Conservation (phyloP, 441 rosid species). For the Biscutella laevigata region DNA sequence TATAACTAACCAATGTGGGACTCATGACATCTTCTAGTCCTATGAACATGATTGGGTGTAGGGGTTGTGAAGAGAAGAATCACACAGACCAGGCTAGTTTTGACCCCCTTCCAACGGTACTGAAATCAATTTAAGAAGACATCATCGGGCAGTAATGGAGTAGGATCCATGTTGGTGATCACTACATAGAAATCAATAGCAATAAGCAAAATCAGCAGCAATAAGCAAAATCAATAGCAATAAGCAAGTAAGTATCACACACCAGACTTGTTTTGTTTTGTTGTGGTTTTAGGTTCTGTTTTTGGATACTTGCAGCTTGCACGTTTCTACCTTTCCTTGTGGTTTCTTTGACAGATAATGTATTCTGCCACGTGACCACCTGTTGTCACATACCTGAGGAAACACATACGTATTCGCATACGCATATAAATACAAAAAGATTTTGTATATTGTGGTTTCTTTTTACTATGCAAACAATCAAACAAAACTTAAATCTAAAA, state of each 20-base stretch:
- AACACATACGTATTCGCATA: conserved; percentile 5
- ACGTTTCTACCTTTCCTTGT: no score
- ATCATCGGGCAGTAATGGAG: neutral
- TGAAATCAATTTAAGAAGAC: neutral
- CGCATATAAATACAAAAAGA: neutral
- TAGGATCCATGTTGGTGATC: neutral
- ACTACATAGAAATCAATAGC: neutral
- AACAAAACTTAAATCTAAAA: neutral
- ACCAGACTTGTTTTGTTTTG: no score
- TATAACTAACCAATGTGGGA: neutral
- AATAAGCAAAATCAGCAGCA: no score
- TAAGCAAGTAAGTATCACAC: no score
- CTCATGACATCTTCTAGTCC: neutral
- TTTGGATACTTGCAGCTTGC: no score
- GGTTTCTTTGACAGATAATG: no score
- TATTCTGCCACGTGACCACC: conserved; percentile 11
- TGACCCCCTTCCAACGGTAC: no score
- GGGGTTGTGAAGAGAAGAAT: neutral
- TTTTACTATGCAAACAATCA: neutral
- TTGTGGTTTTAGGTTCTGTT: no score
- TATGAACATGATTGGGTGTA: neutral
- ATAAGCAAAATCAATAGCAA: no score
- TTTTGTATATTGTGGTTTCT: neutral
- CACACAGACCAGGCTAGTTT: no score
- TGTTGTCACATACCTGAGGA: conserved; percentile 7